Evolutionary conservation across 495 filamentous ascomycete species (phyloP).

Genomic region (Patellaria atrata): DNA sequence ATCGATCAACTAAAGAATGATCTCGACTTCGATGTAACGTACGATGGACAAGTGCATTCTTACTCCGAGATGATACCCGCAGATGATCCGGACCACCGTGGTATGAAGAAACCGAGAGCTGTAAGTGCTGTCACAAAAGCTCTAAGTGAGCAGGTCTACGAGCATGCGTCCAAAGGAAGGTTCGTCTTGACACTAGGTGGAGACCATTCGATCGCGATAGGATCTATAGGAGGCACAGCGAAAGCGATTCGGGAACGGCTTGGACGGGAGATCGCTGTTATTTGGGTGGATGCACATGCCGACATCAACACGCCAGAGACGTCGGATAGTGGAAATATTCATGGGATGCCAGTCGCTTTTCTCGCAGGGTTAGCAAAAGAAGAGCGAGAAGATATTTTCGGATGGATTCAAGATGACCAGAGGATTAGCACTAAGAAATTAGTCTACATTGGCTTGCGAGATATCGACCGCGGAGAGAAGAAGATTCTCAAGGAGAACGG

Average conservation of each 20-base stretch:
- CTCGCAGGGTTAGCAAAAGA: constrained; percentile 69
- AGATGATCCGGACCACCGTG: constrained; percentile 60
- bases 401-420: constrained; percentile 63
- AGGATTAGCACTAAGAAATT: constrained; percentile 63
- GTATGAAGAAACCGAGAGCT: constrained; percentile 84
- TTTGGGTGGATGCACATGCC: constrained; percentile 97
- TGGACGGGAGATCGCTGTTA: constrained; percentile 69
- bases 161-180: constrained; percentile 69
- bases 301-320: constrained; percentile 96
- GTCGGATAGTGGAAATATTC: constrained; percentile 80
- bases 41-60: constrained; percentile 69
- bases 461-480: constrained; percentile 90
- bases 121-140: constrained; percentile 76
- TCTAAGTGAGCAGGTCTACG: constrained; percentile 74
- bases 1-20: constrained; percentile 71
- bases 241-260: constrained; percentile 74
- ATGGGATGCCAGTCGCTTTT: constrained; percentile 96
- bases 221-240: constrained; percentile 70
- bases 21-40: constrained; percentile 73
- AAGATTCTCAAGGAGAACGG: constrained; percentile 68
- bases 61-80: constrained; percentile 65
- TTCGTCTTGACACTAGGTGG: constrained; percentile 88
- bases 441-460: constrained; percentile 91
- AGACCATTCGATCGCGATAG: constrained; percentile 94
- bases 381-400: constrained; percentile 59